Evolutionary conservation across 805 yeast genomes (phyloP).

Genomic region (Jamesozyma lodderae): DNA sequence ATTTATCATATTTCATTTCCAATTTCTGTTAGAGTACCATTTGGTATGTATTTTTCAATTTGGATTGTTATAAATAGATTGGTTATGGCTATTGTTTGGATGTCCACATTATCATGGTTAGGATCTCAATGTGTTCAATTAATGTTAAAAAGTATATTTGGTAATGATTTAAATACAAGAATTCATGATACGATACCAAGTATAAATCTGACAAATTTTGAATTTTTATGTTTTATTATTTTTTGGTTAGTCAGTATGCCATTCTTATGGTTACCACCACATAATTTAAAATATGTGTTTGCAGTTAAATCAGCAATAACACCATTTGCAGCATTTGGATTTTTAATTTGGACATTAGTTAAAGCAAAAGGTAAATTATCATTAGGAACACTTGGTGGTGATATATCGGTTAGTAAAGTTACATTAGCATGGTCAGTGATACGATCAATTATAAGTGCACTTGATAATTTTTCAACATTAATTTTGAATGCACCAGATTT

Average conservation of each 20-base stretch:
- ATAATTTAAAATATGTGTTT: constrained; percentile 72
- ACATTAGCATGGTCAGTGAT: constrained; percentile 78
- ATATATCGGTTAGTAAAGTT: constrained; percentile 34
- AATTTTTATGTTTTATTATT: constrained; percentile 66
- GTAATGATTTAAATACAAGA: constrained; percentile 50
- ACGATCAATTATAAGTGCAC: constrained; percentile 64
- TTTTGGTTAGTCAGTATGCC: constrained; percentile 79
- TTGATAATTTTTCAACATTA: constrained; percentile 84
- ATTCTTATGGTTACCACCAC: constrained; percentile 76
- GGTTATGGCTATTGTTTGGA: constrained; percentile 86
- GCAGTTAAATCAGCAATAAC: constrained; percentile 70
- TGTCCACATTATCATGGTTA: constrained; percentile 74
- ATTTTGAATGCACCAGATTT: constrained; percentile 86
- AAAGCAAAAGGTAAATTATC: constrained; percentile 58
- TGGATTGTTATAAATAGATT: constrained; percentile 89
- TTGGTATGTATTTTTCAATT: constrained; percentile 78
- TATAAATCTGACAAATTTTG: constrained; percentile 58
- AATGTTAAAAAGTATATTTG: constrained; percentile 72
- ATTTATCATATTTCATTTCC: constrained; percentile 82
- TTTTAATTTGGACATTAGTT: constrained; percentile 75
- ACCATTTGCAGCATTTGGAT: constrained; percentile 77
- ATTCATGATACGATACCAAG: constrained; percentile 54
- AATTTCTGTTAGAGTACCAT: constrained; percentile 69
- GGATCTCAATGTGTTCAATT: constrained; percentile 80
- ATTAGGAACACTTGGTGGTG: constrained; percentile 19